phyloP scores from a whole-genome alignment of 108 stramenopile genomes.

The Chaetoceros tenuissimus region DNA sequence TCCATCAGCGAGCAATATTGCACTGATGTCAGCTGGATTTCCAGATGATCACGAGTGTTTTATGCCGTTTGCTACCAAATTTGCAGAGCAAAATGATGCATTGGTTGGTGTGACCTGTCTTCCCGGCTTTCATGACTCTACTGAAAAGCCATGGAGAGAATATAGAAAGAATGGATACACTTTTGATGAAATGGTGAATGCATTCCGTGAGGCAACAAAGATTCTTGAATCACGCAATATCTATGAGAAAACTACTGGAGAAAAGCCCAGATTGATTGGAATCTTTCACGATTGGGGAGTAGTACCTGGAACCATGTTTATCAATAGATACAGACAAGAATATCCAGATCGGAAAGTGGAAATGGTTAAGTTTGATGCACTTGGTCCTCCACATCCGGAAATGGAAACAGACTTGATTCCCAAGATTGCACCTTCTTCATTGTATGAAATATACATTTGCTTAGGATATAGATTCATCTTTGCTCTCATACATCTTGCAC shows the following conservation, averaged over 20 bases:
- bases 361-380: constrained; percentile 37
- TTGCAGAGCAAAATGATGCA: constrained; percentile 8
- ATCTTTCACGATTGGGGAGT: constrained; percentile 51
- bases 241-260: constrained; percentile 7
- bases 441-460: constrained; percentile 6
- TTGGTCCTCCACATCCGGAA: constrained; percentile 21
- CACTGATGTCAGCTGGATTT: constrained; percentile 8
- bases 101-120: constrained; percentile 35
- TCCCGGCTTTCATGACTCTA: constrained; percentile 20
- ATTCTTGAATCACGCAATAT: constrained; percentile 12
- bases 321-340: constrained; percentile 30
- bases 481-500: constrained; percentile 14
- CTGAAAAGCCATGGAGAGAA: constrained; percentile 10
- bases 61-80: constrained; percentile 20
- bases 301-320: constrained; percentile 23
- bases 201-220: constrained; percentile 22
- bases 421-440: not conserved
- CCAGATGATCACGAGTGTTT: constrained; percentile 34
- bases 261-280: constrained; percentile 15
- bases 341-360: no score
- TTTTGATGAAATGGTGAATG: constrained; percentile 26
- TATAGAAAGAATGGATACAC: constrained; percentile 11
- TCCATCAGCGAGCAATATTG: not conserved
- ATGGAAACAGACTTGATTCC: constrained; percentile 14
- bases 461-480: constrained; percentile 17